Conservation (phyloP, 2,329 filamentous ascomycete species). For the Lizonia empirigonia region DNA sequence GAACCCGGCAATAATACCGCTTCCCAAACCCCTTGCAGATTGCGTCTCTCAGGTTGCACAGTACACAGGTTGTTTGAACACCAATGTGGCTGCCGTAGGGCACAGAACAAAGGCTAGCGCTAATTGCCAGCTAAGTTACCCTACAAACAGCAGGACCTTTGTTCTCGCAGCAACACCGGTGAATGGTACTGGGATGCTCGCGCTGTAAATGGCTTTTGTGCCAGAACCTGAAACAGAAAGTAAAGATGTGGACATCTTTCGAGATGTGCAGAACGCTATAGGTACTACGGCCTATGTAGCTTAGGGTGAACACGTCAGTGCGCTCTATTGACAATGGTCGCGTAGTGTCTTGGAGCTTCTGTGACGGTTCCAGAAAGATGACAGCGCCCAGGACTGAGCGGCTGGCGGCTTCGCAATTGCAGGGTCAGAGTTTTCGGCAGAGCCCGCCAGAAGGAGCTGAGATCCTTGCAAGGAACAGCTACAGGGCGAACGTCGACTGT, state of each 20-base stretch:
- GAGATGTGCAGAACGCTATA: neutral
- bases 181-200: constrained; percentile 4
- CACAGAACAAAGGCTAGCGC: constrained; percentile 10
- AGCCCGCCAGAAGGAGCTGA: neutral
- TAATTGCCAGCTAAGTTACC: neutral
- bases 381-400: neutral
- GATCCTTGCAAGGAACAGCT: constrained; percentile 2
- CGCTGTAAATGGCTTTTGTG: neutral
- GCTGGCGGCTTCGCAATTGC: neutral
- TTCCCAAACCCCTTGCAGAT: neutral
- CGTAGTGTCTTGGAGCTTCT: constrained; percentile 2
- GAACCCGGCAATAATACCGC: neutral
- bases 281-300: neutral
- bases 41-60: constrained; percentile 4
- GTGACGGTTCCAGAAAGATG: constrained; percentile 1
- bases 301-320: constrained; percentile 1
- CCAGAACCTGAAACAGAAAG: too few relatives aligned
- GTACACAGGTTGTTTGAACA: neutral
- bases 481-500: constrained; percentile 4
- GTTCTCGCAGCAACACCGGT: constrained; percentile 4
- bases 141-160: neutral
- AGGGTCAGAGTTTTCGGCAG: neutral
- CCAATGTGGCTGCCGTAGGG: neutral
- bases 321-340: constrained; percentile 1
- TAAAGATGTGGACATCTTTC: too few relatives aligned